These are phyloP conservation scores for Pichia terricola DNA, from an alignment of 1,139 yeast genomes.

Conservation along the genomic window DNA sequence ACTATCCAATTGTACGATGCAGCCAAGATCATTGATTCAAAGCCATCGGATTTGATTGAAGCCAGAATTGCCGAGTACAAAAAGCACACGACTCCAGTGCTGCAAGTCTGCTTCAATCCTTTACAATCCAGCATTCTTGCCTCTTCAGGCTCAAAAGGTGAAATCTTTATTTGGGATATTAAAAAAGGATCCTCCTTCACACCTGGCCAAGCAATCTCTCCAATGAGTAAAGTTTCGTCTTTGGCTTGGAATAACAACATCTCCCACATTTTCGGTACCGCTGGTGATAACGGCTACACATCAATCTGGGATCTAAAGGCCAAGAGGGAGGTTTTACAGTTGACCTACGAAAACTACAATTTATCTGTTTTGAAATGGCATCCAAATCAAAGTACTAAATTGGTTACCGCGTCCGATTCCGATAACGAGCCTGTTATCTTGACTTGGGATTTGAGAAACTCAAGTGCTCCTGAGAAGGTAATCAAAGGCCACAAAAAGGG, in stretches of 20 bases:
- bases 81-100: constrained; percentile 65
- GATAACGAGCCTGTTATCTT: constrained; percentile 75
- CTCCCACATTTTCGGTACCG: constrained; percentile 82
- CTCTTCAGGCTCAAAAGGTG: constrained; percentile 82
- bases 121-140: constrained; percentile 65
- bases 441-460: constrained; percentile 91
- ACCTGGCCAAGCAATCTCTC: constrained; percentile 75
- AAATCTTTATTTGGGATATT: constrained; percentile 84
- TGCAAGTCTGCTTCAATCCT: constrained; percentile 70
- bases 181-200: constrained; percentile 51
- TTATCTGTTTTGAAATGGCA: constrained; percentile 56
- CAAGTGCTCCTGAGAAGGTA: constrained; percentile 75
- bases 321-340: constrained; percentile 79
- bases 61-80: constrained; percentile 41
- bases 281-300: constrained; percentile 73
- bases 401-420: constrained; percentile 78
- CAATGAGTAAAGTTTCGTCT: constrained; percentile 72
- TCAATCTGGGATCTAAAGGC: constrained; percentile 92
- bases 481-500: constrained; percentile 69
- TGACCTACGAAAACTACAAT: constrained; percentile 56
- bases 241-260: constrained; percentile 87
- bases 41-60: constrained; percentile 25
- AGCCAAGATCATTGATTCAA: constrained; percentile 29
- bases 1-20: constrained; percentile 69
- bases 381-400: constrained; percentile 91